Base-by-base conservation (phyloP, 805 yeast genomes). In the Monosporozyma unispora region DNA sequence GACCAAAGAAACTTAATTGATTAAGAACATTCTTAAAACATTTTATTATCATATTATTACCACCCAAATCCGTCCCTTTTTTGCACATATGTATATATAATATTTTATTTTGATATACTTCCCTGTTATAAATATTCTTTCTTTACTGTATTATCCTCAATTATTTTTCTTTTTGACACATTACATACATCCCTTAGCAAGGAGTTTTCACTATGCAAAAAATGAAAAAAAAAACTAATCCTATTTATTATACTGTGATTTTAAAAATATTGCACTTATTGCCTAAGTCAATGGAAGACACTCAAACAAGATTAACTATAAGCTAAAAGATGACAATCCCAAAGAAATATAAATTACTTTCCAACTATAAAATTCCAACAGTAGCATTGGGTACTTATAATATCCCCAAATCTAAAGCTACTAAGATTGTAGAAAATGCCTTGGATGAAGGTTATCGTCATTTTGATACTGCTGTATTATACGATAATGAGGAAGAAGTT, bases 361-460 rank as follows among this genome's bases (percentile, higher is more conserved):
- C 81, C 48, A 87, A 87, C 1, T 60, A 64, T 33, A 59, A 61
- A 9, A 78, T 82, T 45, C 87, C 87, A 8, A 70, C 71, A 1
- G 66, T 81, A 23, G 87, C 79, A 0, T 68, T 75, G 18, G 87
- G 87, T 1, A 74, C 79, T 4, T 81, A 75, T 64, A 57, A 67
- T 27, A 55, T 79, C 3, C 71, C 79, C 3, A 51, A 58, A 1
- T 55, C 56, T 0, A 67, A 67, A 8, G 70, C 82, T 1, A 51
- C 63, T 3, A 66, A 70, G 0, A 58, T 79, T 25, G 82, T 80
- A 0, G 71, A 75, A 55, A 61, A 71, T 28, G 93, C 90, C 1
- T 71, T 86, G 51, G 65, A 71, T 29, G 68, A 63, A 12, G 95
- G 95, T 0, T 86, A 83, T 63, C 75, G 93, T 55, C 91, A 82